Percentiles rank a stretch among this genome's conserved stretches.
These are phyloP conservation scores for Tillandsia leiboldiana DNA, from an alignment of 176 grass and related monocot genomes.

Conservation along the genomic window DNA sequence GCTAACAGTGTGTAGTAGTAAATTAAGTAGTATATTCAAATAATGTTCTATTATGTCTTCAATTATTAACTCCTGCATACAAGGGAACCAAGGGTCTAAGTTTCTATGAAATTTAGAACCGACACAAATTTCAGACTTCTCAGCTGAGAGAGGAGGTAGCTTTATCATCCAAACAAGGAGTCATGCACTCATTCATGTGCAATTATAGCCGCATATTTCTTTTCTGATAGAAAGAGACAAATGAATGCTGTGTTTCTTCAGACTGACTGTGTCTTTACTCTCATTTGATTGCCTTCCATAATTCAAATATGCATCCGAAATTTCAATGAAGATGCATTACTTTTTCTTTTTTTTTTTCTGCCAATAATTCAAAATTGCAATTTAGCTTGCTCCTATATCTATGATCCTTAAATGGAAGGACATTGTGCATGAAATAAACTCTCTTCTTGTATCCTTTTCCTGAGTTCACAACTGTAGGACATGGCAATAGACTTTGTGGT, in stretches of 20 bases:
- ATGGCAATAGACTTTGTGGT: constrained; percentile 1
- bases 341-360: neutral
- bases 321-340: neutral
- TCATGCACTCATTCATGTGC: too few species aligned
- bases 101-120: too few species aligned
- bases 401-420: constrained; percentile 12
- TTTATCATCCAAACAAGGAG: too few species aligned
- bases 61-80: too few species aligned
- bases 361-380: neutral
- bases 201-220: neutral
- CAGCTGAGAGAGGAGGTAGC: neutral
- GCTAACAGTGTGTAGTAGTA: too few species aligned
- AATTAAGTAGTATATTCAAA: too few species aligned
- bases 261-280: neutral
- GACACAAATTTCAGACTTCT: too few species aligned
- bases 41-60: too few species aligned
- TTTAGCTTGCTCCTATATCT: neutral
- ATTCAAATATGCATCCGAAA: neutral
- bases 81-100: too few species aligned
- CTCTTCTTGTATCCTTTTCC: neutral
- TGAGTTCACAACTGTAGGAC: neutral
- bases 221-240: neutral
- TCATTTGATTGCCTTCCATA: neutral
- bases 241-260: neutral
- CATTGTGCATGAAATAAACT: neutral